phyloP scores from a whole-genome alignment of 345 rosid genomes.

The Salix viminalis region DNA sequence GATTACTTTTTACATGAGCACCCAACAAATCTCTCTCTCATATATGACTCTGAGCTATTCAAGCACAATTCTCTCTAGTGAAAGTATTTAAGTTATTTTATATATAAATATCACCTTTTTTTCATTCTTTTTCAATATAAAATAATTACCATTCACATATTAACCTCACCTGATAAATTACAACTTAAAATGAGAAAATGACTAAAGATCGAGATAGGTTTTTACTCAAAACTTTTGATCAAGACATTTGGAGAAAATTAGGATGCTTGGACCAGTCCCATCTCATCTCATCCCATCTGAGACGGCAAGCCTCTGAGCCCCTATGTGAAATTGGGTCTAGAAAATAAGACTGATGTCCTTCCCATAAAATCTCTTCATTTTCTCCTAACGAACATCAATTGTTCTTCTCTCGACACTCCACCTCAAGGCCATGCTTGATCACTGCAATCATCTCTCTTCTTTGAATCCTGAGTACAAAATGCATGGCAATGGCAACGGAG shows the following conservation, averaged over 20 bases:
- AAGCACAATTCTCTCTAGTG: too few species aligned
- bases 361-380: not conserved
- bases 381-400: not conserved
- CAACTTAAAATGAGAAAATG: not conserved
- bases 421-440: constrained; percentile 9
- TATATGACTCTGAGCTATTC: too few species aligned
- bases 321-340: too few species aligned
- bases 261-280: not conserved
- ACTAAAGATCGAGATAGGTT: not conserved
- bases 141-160: too few species aligned
- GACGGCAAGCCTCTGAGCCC: constrained; percentile 41
- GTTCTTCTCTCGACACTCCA: not conserved
- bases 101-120: too few species aligned
- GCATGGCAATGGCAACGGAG: constrained; percentile 6
- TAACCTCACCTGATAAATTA: too few species aligned
- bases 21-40: too few species aligned
- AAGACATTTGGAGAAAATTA: constrained; percentile 18
- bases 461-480: not conserved
- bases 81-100: too few species aligned
- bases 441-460: constrained; percentile 4
- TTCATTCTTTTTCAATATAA: too few species aligned
- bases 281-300: constrained; percentile 19
- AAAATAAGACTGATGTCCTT: not conserved
- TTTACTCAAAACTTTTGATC: not conserved
- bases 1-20: too few species aligned